Evolutionary conservation across 1,284 basidiomycete species (phyloP), one percentile per base, ranked within the genome.

Genomic region (Neonothopanus nambi): DNA sequence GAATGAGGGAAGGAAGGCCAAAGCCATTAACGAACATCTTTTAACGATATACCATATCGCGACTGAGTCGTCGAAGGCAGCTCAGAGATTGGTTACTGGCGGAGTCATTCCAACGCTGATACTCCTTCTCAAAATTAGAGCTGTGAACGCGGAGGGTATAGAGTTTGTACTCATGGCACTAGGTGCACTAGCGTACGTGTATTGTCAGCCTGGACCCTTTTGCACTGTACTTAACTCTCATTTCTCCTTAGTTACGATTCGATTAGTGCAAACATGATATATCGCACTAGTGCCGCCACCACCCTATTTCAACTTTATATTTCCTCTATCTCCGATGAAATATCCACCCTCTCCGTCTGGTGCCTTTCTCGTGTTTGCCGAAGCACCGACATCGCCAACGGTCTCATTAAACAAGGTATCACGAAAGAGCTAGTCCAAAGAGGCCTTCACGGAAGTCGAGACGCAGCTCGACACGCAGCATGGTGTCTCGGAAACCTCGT

Each of bases 401-500:
- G n/a, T n/a, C n/a, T n/a, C n/a, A n/a, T n/a, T n/a, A n/a, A n/a
- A n/a, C n/a, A n/a, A n/a, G n/a, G n/a, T n/a, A n/a, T n/a, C n/a
- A n/a, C n/a, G n/a, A n/a, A n/a, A n/a, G n/a, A n/a, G n/a, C n/a
- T n/a, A n/a, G n/a, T n/a, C n/a, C n/a, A n/a, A n/a, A n/a, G n/a
- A n/a, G n/a, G n/a, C n/a, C n/a, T n/a, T n/a, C n/a, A n/a, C n/a
- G n/a, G n/a, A 65, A 23, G 57, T 65, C 51, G 21, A 36, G 30
- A 48, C 9, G 57, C 60, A 9, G 55, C 63, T 4, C 54, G 61
- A 24, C 56, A 63, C 1, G 55, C 64, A 12, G 60, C 57, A 12
- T 65, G 62, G 62, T 64, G 63, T 49, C 35, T 65, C 3, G 64
- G 64, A 26, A 48, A 37, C 11, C 46, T 65, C 15, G 40, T 61